Evolutionary conservation across 2,329 filamentous ascomycete genomes (phyloP), one percentile per base, ranked within the genome.

Genomic region (Verruconis gallopava): DNA sequence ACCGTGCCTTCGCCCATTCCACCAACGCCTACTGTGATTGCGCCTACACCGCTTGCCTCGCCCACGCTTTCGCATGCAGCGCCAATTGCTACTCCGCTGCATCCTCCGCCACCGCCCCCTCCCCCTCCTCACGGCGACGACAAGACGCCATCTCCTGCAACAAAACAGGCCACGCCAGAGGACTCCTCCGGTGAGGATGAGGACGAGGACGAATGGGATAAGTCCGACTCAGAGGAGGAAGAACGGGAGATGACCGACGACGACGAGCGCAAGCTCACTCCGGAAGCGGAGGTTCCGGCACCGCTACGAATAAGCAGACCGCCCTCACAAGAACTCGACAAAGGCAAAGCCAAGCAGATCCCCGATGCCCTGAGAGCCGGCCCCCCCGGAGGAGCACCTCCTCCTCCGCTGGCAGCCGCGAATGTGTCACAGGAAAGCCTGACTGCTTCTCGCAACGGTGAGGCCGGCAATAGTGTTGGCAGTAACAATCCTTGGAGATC

Each of bases 181-280:
- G 22, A 17, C 32, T 38, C 39, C 21, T 17, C 35, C n/a, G 25
- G 18, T 21, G 22, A 30, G 4, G 40, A 34, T 13, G 32, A 34
- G 19, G 40, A 41, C 6, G 37, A 52, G 6, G 49, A 50, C 40
- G 48, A 47, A 5, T 42, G 46, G 14, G 47, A 49, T 15, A 48
- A 51, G 21, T 48, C 48, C 14, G 50, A 43, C 13, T 9, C 9
- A 9, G 14, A 15, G 9, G 33, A 36, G 9, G 33, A 36, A 11
- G 33, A 38, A 9, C 35, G 28, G 12, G 44, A 46, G 11, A 40
- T 32, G 39, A 47, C 48, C 15, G 37, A 37, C 39, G 44, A 47
- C 28, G 54, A 54, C 21, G 54, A 53, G 6, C 53, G 51, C 6
- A 47, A 49, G 9, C 18, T 18, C 5, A 45, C 45, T 17, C 17